Conservation (phyloP, 2,329 filamentous ascomycete species). For the Corinectria fuckeliana region DNA sequence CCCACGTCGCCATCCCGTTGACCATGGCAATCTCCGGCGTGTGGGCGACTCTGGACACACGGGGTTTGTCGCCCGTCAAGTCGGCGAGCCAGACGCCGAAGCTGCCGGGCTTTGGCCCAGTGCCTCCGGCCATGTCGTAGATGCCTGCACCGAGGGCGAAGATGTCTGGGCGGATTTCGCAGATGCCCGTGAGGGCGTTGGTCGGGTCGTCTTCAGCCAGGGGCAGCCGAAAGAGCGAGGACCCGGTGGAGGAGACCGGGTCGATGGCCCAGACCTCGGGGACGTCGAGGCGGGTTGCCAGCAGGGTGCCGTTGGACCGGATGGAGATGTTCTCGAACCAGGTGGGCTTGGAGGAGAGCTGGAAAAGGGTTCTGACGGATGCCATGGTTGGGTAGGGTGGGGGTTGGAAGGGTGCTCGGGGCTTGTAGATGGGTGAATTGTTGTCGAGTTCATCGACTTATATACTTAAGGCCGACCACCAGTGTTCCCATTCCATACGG, state of each 20-base stretch:
- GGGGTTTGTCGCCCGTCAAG: conserved; percentile 7
- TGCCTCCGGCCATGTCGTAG: conserved; percentile 23
- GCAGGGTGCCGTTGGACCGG: conserved; percentile 19
- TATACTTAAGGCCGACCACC: background rate
- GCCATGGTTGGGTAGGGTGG: conserved; percentile 6
- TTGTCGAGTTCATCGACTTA: background rate
- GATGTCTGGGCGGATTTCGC: conserved; percentile 23
- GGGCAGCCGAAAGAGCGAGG: conserved; percentile 11
- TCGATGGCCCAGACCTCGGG: conserved; percentile 30
- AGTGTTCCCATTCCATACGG: background rate
- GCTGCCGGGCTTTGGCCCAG: conserved; percentile 10
- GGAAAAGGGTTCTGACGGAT: conserved; percentile 22
- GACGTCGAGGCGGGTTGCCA: conserved; percentile 29
- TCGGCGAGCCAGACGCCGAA: conserved; percentile 32
- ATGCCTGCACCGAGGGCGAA: conserved; percentile 26
- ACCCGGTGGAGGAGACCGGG: conserved; percentile 19
- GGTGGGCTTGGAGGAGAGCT: conserved; percentile 26
- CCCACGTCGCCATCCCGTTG: conserved; percentile 32
- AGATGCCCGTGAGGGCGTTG: conserved; percentile 28
- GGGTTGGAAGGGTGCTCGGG: background rate
- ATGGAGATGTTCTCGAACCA: conserved; percentile 34
- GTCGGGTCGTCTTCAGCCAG: conserved; percentile 8
- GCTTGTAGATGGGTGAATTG: too few species aligned
- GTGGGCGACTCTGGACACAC: conserved; percentile 6
- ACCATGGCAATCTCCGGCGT: conserved; percentile 20